A percentile compares a stretch with the other conserved stretches of the same genome.
Conservation (phyloP, 345 rosid genomes). For the Hypericum androsaemum region DNA sequence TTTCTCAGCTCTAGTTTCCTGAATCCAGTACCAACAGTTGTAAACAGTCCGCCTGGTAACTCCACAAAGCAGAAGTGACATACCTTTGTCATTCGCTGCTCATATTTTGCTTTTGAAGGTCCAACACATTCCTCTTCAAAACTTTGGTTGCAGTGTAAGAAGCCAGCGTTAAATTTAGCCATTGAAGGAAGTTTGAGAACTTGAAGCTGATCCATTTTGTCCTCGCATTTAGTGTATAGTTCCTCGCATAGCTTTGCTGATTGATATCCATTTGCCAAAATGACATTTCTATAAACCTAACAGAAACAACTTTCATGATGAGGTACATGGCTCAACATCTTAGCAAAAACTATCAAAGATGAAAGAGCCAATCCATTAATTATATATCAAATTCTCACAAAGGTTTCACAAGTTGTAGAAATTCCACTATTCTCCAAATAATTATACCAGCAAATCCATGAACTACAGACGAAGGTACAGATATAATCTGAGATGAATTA, state of each 20-base stretch:
- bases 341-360: too few relatives aligned
- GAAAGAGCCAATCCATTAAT: too few relatives aligned
- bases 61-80: not conserved
- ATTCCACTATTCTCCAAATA: not conserved
- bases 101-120: conserved; percentile 73
- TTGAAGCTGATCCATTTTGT: conserved; percentile 96
- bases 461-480: not conserved
- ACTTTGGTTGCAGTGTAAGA: conserved; percentile 78
- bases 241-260: conserved; percentile 89
- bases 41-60: too few relatives aligned
- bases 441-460: not conserved
- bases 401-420: too few relatives aligned
- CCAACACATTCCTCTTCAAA: conserved; percentile 80
- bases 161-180: conserved; percentile 98
- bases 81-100: conserved; percentile 86
- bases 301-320: not conserved
- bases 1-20: too few relatives aligned
- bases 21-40: too few relatives aligned
- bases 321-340: too few relatives aligned
- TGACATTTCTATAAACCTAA: conserved; percentile 58
- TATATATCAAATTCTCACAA: too few relatives aligned
- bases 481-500: not conserved
- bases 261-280: conserved; percentile 62
- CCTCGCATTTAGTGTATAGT: conserved; percentile 75
- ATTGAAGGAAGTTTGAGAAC: conserved; percentile 95